Conservation (phyloP, 192 early-diverging fungal genomes). For the Funneliformis geosporum region DNA sequence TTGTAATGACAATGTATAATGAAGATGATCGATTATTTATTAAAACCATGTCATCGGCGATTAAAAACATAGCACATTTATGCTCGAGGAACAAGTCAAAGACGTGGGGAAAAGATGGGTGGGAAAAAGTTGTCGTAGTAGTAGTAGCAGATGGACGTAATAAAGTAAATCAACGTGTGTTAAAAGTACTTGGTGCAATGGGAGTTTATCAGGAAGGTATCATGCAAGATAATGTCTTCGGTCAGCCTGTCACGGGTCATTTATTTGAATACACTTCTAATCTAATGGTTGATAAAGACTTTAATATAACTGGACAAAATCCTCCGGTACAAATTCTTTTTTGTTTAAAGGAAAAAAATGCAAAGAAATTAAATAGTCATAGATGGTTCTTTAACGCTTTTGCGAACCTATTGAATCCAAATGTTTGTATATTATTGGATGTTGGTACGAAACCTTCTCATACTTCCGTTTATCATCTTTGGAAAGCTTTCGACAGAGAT, state of each 20-base stretch:
- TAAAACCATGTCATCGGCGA: constrained; percentile 84
- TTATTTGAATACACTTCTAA: constrained; percentile 93
- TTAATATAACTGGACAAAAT: constrained; percentile 66
- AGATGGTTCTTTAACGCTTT: constrained; percentile 98
- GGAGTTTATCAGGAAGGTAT: constrained; percentile 77
- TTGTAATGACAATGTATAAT: constrained; percentile 91
- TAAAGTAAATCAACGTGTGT: constrained; percentile 71
- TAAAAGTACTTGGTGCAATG: constrained; percentile 80
- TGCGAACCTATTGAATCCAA: constrained; percentile 74
- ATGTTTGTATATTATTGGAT: constrained; percentile 89
- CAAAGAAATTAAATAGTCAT: constrained; percentile 94
- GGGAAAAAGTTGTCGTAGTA: constrained; percentile 91
- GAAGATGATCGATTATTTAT: constrained; percentile 91
- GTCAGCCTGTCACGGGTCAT: constrained; percentile 74
- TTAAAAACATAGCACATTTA: constrained; percentile 93
- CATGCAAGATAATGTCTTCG: constrained; percentile 68
- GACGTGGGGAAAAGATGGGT: constrained; percentile 81
- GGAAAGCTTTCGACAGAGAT: constrained; percentile 88
- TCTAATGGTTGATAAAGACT: constrained; percentile 61
- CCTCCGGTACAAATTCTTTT: constrained; percentile 90
- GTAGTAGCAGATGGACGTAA: constrained; percentile 88
- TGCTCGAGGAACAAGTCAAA: constrained; percentile 70
- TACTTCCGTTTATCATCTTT: constrained; percentile 87
- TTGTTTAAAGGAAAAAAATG: constrained; percentile 92
- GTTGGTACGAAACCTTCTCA: constrained; percentile 88